Conservation (phyloP, 805 yeast genomes). For the Limtongozyma cylindracea region DNA sequence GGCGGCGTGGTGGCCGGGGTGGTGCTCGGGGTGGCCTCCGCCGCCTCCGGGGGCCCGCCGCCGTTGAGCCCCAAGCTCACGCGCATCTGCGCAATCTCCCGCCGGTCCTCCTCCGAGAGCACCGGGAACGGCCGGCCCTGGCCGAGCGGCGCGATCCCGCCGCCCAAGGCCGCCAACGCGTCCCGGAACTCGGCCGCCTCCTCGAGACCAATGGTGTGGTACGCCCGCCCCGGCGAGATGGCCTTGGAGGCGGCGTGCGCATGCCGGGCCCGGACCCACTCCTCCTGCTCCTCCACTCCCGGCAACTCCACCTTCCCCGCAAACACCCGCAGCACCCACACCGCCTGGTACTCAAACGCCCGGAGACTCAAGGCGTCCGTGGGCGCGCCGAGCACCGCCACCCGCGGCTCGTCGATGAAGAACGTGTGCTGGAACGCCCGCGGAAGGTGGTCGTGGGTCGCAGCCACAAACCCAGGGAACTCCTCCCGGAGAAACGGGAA, state of each 20-base stretch:
- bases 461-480: constrained; percentile 11
- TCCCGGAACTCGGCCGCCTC: constrained; percentile 7
- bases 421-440: constrained; percentile 36
- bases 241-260: constrained; percentile 21
- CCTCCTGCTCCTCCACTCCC: constrained; percentile 14
- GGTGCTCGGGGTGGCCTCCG: no score
- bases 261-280: constrained; percentile 13
- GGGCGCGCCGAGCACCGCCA: constrained; percentile 38
- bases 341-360: constrained; percentile 37
- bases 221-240: constrained; percentile 6
- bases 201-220: constrained; percentile 17
- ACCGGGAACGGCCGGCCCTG: constrained; percentile 3
- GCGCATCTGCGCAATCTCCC: no score
- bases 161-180: constrained; percentile 5
- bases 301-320: constrained; percentile 30
- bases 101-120: constrained; percentile 1
- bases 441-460: constrained; percentile 12
- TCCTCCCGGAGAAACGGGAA: no score
- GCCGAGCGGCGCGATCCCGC: no score
- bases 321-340: constrained; percentile 36
- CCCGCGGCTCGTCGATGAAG: constrained; percentile 30
- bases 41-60: no score
- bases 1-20: no score
- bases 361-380: constrained; percentile 37
- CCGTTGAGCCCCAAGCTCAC: no score